Evolutionary conservation across 1,284 basidiomycete genomes (phyloP).

Genomic region (Rhodotorula sp.): DNA sequence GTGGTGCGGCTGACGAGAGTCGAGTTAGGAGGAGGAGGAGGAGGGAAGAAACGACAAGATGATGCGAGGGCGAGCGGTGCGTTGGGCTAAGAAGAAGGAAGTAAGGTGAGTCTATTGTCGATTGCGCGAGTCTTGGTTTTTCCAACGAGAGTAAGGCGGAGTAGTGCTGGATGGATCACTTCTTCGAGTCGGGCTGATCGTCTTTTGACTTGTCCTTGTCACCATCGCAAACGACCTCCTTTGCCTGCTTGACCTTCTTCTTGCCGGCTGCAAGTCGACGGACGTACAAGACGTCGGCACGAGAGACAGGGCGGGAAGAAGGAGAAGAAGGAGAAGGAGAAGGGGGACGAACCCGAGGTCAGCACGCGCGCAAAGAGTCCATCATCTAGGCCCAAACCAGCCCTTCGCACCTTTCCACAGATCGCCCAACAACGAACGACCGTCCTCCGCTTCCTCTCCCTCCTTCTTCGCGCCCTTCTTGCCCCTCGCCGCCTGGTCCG

Average conservation of each 20-base stretch:
- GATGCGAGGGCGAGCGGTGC: too few species aligned
- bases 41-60: too few species aligned
- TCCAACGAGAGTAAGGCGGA: too few species aligned
- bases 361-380: neutral
- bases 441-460: constrained; percentile 4
- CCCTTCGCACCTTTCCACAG: constrained; percentile 40
- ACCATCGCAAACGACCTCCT: constrained; percentile 5
- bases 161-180: too few species aligned
- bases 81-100: too few species aligned
- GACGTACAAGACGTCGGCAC: neutral
- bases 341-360: constrained; percentile 1
- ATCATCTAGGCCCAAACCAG: constrained; percentile 13
- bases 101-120: too few species aligned
- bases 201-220: neutral
- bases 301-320: neutral
- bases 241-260: constrained; percentile 13
- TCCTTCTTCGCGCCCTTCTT: neutral
- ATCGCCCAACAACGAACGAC: constrained; percentile 26
- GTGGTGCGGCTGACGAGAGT: too few species aligned
- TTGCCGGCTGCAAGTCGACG: constrained; percentile 7
- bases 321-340: neutral
- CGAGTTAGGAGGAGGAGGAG: too few species aligned
- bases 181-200: neutral
- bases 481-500: neutral
- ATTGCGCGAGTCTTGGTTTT: too few species aligned